A percentile compares a stretch with the other conserved stretches of the same genome.
Conservation (phyloP, 495 filamentous ascomycete genomes). For the Aspergillus coremiiformis region DNA sequence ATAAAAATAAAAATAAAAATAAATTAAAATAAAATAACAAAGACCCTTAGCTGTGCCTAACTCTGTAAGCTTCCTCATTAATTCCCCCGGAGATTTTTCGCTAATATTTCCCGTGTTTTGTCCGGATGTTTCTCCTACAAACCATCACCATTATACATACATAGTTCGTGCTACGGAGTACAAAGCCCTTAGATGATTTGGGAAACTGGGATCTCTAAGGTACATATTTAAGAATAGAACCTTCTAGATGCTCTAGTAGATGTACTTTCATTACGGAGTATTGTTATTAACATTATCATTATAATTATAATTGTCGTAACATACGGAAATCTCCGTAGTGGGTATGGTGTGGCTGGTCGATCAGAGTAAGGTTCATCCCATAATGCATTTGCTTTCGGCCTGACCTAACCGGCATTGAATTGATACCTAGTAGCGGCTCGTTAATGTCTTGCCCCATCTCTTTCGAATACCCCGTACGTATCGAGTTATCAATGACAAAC, state of each 20-base stretch:
- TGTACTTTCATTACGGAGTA: no score
- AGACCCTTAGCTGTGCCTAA: no score
- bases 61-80: not conserved
- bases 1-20: no score
- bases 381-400: conserved; percentile 13
- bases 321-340: not conserved
- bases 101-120: conserved; percentile 9
- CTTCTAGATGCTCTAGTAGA: no score
- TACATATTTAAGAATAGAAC: no score
- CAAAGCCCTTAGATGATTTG: not conserved
- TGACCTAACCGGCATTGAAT: conserved; percentile 6
- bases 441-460: not conserved
- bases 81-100: conserved; percentile 11
- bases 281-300: not conserved
- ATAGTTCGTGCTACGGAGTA: not conserved
- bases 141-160: not conserved
- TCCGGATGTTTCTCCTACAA: conserved; percentile 4
- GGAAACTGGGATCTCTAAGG: no score
- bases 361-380: conserved; percentile 11
- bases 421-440: not conserved
- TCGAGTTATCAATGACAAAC: not conserved
- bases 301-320: not conserved
- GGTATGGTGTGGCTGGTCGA: conserved; percentile 13
- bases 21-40: no score
- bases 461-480: no score